Evolutionary conservation across 805 yeast genomes (phyloP).

Genomic region (Hanseniaspora jakobsenii): DNA sequence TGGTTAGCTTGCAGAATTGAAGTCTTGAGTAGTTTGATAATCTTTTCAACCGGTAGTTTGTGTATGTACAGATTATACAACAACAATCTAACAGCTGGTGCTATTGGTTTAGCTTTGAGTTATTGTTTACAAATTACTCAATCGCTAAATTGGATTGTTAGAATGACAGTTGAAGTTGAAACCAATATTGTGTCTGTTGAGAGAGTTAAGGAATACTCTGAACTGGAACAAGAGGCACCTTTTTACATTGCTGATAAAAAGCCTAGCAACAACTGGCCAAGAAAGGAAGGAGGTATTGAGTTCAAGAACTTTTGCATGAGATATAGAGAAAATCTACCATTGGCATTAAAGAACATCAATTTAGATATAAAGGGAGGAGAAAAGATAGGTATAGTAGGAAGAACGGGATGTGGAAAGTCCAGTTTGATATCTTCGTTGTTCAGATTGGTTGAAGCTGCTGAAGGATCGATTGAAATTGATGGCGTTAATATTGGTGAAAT

Average conservation of each 20-base stretch:
- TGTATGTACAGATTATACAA: slow-evolving; percentile 56
- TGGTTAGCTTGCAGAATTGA: slow-evolving; percentile 96
- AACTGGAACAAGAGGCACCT: slow-evolving; percentile 77
- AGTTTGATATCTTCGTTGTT: slow-evolving; percentile 74
- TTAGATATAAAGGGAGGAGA: slow-evolving; percentile 59
- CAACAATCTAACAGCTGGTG: slow-evolving; percentile 73
- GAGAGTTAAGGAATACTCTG: slow-evolving; percentile 78
- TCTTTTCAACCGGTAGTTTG: slow-evolving; percentile 73
- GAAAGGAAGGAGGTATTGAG: slow-evolving; percentile 51
- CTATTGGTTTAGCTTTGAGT: slow-evolving; percentile 85
- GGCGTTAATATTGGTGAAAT: slow-evolving; percentile 50
- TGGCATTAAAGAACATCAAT: slow-evolving; percentile 58
- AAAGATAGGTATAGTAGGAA: slow-evolving; percentile 89
- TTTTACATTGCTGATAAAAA: slow-evolving; percentile 48
- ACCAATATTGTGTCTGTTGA: slow-evolving; percentile 95
- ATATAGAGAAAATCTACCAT: slow-evolving; percentile 70
- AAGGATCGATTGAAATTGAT: slow-evolving; percentile 64
- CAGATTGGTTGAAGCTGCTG: slow-evolving; percentile 67
- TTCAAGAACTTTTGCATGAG: slow-evolving; percentile 69
- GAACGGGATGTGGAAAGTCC: slow-evolving; percentile 95
- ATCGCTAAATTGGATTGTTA: slow-evolving; percentile 89
- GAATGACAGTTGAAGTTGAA: slow-evolving; percentile 98
- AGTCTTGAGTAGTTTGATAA: slow-evolving; percentile 77
- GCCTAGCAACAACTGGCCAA: slow-evolving; percentile 61
- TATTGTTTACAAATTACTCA: slow-evolving; percentile 90